A percentile compares a stretch with the other conserved stretches of the same genome.
phyloP scores from a whole-genome alignment of 169 alveolate species.

The Fabrea salina region DNA sequence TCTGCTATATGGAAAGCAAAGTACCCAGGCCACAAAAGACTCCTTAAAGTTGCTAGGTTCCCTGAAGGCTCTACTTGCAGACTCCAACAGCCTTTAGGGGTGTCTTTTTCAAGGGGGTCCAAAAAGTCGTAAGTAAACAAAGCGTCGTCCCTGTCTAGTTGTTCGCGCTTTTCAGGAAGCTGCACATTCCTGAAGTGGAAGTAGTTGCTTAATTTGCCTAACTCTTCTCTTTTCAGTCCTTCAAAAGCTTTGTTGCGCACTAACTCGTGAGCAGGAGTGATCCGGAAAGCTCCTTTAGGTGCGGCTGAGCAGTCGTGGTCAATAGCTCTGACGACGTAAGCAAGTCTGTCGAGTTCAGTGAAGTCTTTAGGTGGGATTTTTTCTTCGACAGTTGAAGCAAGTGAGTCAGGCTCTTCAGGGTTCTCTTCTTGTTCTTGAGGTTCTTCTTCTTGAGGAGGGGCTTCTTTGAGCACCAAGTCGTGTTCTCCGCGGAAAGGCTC shows the following conservation, averaged over 20 bases:
- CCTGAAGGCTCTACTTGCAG: slow-evolving; percentile 65
- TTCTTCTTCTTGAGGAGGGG: slow-evolving; percentile 35
- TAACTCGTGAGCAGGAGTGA: slow-evolving; percentile 76
- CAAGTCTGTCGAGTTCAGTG: slow-evolving; percentile 76
- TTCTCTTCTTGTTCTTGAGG: slow-evolving; percentile 29
- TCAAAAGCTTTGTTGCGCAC: slow-evolving; percentile 75
- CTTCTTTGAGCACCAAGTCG: slow-evolving; percentile 37
- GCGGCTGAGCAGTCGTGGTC: slow-evolving; percentile 76
- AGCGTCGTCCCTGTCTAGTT: slow-evolving; percentile 68
- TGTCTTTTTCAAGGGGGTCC: slow-evolving; percentile 65
- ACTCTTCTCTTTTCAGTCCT: slow-evolving; percentile 59
- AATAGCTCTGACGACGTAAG: slow-evolving; percentile 76
- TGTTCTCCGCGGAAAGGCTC: slow-evolving; percentile 47
- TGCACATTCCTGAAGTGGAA: slow-evolving; percentile 76
- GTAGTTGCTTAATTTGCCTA: slow-evolving; percentile 41
- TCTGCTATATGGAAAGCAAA: slow-evolving; percentile 72
- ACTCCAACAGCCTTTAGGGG: slow-evolving; percentile 74
- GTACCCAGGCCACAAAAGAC: slow-evolving; percentile 83
- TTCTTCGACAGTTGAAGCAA: slow-evolving; percentile 37
- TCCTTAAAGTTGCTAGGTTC: slow-evolving; percentile 58
- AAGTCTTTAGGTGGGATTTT: slow-evolving; percentile 46
- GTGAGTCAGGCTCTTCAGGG: slow-evolving; percentile 37
- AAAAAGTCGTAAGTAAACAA: slow-evolving; percentile 64
- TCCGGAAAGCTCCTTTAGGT: slow-evolving; percentile 75
- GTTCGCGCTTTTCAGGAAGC: slow-evolving; percentile 32